Evolutionary conservation across 2,329 filamentous ascomycete genomes (phyloP).

Genomic region (Fusarium sp.): DNA sequence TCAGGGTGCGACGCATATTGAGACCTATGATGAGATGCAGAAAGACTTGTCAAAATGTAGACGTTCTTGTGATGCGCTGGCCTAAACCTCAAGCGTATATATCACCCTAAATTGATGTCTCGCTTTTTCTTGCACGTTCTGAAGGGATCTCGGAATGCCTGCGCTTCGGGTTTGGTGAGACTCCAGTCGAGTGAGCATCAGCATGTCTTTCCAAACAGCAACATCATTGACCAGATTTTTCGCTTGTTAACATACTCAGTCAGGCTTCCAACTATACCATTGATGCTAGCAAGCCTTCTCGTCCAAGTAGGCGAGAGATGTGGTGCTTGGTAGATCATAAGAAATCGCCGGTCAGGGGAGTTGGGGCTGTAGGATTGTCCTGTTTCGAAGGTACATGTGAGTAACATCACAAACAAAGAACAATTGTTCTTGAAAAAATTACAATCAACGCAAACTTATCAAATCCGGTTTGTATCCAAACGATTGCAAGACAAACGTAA

Average conservation of each 20-base stretch:
- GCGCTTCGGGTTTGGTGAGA: not conserved
- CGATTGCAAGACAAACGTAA: too few species aligned
- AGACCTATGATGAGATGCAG: not conserved
- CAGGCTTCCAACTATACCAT: accelerated
- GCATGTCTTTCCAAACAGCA: not conserved
- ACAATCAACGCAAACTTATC: too few species aligned
- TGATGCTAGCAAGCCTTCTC: accelerated
- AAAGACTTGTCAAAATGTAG: not conserved
- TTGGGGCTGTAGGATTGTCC: not conserved
- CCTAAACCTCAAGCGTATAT: accelerated
- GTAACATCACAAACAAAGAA: too few species aligned
- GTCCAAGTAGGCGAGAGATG: not conserved
- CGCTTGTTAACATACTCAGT: not conserved
- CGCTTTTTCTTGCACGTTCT: not conserved
- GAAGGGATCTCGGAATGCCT: not conserved
- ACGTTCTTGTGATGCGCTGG: not conserved
- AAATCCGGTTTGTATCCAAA: too few species aligned
- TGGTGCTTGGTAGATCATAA: too few species aligned
- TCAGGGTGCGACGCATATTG: not conserved
- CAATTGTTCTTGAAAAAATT: too few species aligned
- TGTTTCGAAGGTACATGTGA: too few species aligned
- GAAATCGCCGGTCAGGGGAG: not conserved
- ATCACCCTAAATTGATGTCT: not conserved
- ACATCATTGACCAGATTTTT: too few species aligned
- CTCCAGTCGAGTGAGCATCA: not conserved